These are phyloP conservation scores for Astrocystis sublimbata DNA, from an alignment of 495 filamentous ascomycete genomes.

Conservation along the genomic window DNA sequence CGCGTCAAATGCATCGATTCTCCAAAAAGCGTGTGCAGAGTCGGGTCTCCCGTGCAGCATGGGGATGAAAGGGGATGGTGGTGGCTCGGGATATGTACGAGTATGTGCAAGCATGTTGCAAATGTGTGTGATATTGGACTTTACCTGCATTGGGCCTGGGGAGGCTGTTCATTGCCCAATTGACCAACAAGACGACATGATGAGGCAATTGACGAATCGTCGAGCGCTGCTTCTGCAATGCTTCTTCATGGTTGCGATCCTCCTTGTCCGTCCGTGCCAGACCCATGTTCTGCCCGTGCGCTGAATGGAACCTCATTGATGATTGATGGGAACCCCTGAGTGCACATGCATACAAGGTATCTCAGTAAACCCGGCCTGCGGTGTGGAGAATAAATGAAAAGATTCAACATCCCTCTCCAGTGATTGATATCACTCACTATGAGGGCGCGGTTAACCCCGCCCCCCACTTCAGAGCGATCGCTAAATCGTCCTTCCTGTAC, in stretches of 20 bases:
- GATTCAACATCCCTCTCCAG: too few relatives aligned
- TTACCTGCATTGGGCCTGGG: neutral
- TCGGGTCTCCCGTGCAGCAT: neutral
- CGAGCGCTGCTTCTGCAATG: neutral
- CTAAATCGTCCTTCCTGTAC: too few relatives aligned
- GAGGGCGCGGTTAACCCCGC: too few relatives aligned
- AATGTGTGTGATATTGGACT: constrained; percentile 11
- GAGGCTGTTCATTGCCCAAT: neutral
- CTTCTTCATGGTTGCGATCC: constrained; percentile 1
- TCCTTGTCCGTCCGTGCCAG: neutral
- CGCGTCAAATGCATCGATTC: constrained; percentile 2
- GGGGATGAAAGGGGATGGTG: neutral
- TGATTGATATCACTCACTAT: too few relatives aligned
- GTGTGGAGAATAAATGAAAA: too few relatives aligned
- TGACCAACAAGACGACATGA: neutral
- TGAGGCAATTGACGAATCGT: constrained; percentile 11
- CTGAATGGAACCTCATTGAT: too few relatives aligned
- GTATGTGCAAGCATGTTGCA: constrained; percentile 8
- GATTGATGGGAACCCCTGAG: too few relatives aligned
- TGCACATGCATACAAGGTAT: too few relatives aligned
- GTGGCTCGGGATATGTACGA: neutral
- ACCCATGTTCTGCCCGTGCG: too few relatives aligned
- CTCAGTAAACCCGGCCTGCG: too few relatives aligned
- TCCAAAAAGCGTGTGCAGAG: constrained; percentile 19
- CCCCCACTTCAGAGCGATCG: too few relatives aligned